Evolutionary conservation across 2,329 filamentous ascomycete species (phyloP), one percentile per base, ranked within the genome.

Genomic region (Penicillium hesseltinei): DNA sequence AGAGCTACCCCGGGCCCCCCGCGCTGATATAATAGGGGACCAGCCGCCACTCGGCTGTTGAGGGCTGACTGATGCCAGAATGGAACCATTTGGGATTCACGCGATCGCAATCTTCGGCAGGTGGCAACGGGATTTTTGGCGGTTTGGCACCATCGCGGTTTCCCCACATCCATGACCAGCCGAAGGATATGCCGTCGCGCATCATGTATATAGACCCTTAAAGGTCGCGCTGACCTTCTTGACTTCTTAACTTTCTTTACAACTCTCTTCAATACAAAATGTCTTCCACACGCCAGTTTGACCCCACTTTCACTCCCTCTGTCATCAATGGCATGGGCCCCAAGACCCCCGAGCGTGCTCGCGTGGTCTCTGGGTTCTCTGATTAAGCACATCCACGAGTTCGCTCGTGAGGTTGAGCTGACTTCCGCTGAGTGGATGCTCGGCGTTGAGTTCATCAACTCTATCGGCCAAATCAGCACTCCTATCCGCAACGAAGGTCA

Each of bases 351-450:
- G 84, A 86, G 57, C 81, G 89, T 59, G 82, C 85, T 67, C 82
- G 86, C 58, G 78, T 84, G 62, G 80, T 92, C 66, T 78, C n/a
- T 92, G 68, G 74, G 79, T 59, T 80, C 83, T 29, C 75, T 91
- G 66, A 86, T 91, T 74, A 80, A 77, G 48, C 88, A 92, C 77
- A 80, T 92, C 57, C 89, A 92, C 78, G 88, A 91, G 76, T 92
- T 92, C 73, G 83, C 85, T 56, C 85, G 89, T 57, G 89, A 92
- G 70, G 84, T 90, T 62, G 88, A 92, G 76, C 83, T 92, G 51
- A 91, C 86, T 19, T 81, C 85, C 33, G 88, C 90, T 54, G 89
- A 92, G 76, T 92, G 89, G 89, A 83, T 91, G 75, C 75, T 84
- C 8, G 89, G 88, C 53, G 88, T 92, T 54, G 81, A 88, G 68